Evolutionary conservation across 1,284 basidiomycete genomes (phyloP).

Genomic region (Ustilago tritici): DNA sequence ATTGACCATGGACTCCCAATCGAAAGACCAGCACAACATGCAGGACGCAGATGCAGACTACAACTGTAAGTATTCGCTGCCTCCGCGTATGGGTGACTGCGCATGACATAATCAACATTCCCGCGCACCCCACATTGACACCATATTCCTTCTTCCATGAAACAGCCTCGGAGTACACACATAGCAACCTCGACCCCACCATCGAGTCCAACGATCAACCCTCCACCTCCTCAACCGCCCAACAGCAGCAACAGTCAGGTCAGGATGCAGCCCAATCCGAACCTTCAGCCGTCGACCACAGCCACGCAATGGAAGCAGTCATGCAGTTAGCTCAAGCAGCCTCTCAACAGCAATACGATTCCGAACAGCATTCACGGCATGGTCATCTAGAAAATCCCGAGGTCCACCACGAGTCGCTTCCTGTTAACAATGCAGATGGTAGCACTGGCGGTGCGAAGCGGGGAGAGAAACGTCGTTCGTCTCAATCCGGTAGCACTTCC

Average conservation of each 20-base stretch:
- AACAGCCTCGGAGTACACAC: slow-evolving; percentile 47
- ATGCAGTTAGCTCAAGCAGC: slow-evolving; percentile 53
- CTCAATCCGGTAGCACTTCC: slow-evolving; percentile 4
- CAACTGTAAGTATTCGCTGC: slow-evolving; percentile 25
- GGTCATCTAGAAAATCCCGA: slow-evolving; percentile 25
- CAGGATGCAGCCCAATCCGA: slow-evolving; percentile 2
- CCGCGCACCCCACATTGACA: slow-evolving; percentile 1
- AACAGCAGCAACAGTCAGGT: neutral
- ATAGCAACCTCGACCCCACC: slow-evolving; percentile 39
- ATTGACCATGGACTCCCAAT: slow-evolving; percentile 17
- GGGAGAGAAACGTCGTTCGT: slow-evolving; percentile 30
- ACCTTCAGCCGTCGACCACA: slow-evolving; percentile 11
- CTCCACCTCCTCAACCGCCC: neutral
- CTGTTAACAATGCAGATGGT: slow-evolving; percentile 22
- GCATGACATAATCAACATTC: slow-evolving; percentile 33
- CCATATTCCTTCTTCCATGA: neutral
- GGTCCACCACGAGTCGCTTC: slow-evolving; percentile 27
- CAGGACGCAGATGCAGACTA: slow-evolving; percentile 29
- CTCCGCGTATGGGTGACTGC: slow-evolving; percentile 8
- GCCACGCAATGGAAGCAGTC: slow-evolving; percentile 44
- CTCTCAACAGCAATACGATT: slow-evolving; percentile 48
- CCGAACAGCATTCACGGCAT: slow-evolving; percentile 34
- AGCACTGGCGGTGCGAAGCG: slow-evolving; percentile 1
- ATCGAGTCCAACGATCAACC: slow-evolving; percentile 1
- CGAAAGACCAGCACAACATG: slow-evolving; percentile 13